Evolutionary conservation across 495 filamentous ascomycete species (phyloP).

Genomic region (Daldinia vernicosa): DNA sequence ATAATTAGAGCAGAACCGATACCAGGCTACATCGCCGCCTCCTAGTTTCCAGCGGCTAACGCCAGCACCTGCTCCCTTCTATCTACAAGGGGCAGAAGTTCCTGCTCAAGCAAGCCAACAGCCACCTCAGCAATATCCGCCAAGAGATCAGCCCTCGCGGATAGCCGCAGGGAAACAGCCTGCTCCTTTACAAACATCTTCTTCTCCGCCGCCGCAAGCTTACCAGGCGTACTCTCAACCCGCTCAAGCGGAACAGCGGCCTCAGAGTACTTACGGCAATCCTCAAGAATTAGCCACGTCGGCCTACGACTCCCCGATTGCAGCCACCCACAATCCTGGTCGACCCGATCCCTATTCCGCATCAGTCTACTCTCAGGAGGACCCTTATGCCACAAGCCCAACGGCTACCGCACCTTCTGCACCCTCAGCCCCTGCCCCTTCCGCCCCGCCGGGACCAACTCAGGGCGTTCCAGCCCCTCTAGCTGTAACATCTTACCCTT

Average conservation of each 20-base stretch:
- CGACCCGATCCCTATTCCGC: constrained; percentile 63
- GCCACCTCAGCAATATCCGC: constrained; percentile 48
- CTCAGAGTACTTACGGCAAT: constrained; percentile 77
- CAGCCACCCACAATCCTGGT: constrained; percentile 60
- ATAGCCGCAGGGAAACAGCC: constrained; percentile 56
- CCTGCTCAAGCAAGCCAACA: constrained; percentile 48
- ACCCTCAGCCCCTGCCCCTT: constrained; percentile 25
- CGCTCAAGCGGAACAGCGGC: constrained; percentile 58
- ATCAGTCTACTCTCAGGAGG: constrained; percentile 68
- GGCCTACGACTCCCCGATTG: constrained; percentile 81
- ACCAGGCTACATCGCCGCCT: constrained; percentile 56
- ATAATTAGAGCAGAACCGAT: constrained; percentile 50
- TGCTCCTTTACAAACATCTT: constrained; percentile 57
- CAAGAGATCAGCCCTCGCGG: constrained; percentile 55
- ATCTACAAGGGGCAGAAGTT: constrained; percentile 57
- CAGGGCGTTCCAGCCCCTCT: constrained; percentile 43
- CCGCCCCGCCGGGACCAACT: constrained; percentile 42
- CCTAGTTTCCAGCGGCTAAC: constrained; percentile 58
- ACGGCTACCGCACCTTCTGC: constrained; percentile 43
- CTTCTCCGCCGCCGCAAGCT: constrained; percentile 49
- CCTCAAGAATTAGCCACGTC: constrained; percentile 89
- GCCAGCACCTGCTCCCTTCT: constrained; percentile 53
- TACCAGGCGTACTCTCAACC: constrained; percentile 57
- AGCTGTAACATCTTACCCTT: constrained; percentile 42
- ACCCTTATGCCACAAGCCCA: constrained; percentile 56